These are phyloP conservation scores for Auricularia cornea DNA, from an alignment of 768 basidiomycete genomes.

Conservation along the genomic window DNA sequence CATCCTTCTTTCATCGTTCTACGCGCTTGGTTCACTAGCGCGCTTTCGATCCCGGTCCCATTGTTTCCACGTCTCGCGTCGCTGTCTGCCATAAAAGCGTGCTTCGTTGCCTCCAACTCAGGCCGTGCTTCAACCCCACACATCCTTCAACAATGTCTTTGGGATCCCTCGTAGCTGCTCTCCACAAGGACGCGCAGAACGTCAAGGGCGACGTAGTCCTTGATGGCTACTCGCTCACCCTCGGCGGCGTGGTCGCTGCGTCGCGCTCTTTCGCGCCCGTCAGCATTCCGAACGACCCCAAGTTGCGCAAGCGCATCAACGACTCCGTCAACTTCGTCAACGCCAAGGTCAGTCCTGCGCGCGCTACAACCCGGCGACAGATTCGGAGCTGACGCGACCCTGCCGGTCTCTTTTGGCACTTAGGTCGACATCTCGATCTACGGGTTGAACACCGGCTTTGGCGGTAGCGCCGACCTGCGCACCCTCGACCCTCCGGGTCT, in stretches of 20 bases:
- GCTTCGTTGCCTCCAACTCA: too few species aligned
- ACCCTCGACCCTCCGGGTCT: constrained; percentile 8
- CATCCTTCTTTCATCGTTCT: too few species aligned
- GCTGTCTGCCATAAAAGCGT: too few species aligned
- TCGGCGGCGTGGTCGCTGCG: constrained; percentile 66
- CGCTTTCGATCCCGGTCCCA: too few species aligned
- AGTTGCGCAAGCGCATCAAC: neutral
- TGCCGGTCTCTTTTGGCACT: constrained; percentile 17
- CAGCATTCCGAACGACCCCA: neutral
- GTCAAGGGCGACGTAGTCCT: constrained; percentile 40
- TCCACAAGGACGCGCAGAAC: neutral
- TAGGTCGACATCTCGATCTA: constrained; percentile 66
- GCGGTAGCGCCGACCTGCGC: constrained; percentile 51
- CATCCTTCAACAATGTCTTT: too few species aligned
- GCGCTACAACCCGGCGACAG: neutral
- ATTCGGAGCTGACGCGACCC: neutral
- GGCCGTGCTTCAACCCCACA: too few species aligned
- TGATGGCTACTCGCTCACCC: constrained; percentile 62
- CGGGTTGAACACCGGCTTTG: constrained; percentile 81
- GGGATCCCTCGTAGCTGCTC: neutral
- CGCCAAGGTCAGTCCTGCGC: neutral
- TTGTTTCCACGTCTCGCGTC: too few species aligned
- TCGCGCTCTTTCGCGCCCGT: constrained; percentile 47
- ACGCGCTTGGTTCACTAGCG: too few species aligned
- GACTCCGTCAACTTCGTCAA: neutral